phyloP scores from a whole-genome alignment of 169 alveolate genomes.

The Neospora caninum region DNA sequence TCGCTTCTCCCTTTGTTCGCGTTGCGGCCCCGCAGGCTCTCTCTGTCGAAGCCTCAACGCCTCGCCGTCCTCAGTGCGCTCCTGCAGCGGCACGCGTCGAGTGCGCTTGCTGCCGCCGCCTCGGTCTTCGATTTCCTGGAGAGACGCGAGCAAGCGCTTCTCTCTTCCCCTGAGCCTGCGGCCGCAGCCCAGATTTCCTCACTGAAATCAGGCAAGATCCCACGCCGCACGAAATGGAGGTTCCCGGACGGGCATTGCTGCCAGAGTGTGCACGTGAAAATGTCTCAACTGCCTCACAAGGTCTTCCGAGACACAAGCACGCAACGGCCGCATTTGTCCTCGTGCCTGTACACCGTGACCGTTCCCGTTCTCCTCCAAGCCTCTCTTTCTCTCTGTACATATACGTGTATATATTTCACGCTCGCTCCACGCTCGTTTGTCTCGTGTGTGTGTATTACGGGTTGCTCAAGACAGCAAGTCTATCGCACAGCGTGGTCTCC shows the following conservation, averaged over 20 bases:
- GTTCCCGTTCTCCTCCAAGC: no score
- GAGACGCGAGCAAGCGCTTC: neutral
- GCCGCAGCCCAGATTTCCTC: neutral
- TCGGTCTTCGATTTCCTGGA: constrained; percentile 1
- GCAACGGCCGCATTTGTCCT: no score
- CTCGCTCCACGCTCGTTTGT: neutral
- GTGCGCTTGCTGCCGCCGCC: constrained; percentile 23
- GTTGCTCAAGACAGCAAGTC: no score
- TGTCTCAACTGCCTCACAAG: no score
- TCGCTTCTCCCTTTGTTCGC: no score
- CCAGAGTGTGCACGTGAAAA: no score
- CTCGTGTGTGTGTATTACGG: neutral
- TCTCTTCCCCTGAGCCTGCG: neutral
- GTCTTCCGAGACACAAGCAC: no score
- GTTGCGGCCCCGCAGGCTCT: neutral
- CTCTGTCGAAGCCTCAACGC: neutral
- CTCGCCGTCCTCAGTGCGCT: neutral
- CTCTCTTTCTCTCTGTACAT: no score
- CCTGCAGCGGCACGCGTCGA: neutral
- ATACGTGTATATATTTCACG: no score
- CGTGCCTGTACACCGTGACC: no score
- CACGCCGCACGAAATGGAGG: no score
- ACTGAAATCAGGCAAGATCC: neutral
- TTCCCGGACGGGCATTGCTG: neutral
- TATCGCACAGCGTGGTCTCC: no score